A percentile compares a stretch with the other conserved stretches of the same genome.
These are phyloP conservation scores for Tricharina praecox DNA, from an alignment of 495 filamentous ascomycete genomes.

Conservation along the genomic window DNA sequence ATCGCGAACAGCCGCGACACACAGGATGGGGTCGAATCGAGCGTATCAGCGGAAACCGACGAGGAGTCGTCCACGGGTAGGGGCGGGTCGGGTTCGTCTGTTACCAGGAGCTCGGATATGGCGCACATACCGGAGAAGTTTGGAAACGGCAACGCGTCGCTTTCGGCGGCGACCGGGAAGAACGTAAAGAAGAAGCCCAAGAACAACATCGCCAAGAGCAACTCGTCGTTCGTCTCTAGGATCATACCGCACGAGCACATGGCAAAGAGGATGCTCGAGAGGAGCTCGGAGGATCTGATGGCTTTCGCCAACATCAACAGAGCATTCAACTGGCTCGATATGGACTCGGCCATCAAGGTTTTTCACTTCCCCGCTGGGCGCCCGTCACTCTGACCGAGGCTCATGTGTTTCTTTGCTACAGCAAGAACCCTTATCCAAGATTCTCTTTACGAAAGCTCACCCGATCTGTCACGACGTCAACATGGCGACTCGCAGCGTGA, in stretches of 20 bases:
- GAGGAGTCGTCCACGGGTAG: constrained; percentile 18
- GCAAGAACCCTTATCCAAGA: constrained; percentile 80
- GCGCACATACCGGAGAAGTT: constrained; percentile 33
- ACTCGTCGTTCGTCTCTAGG: constrained; percentile 87
- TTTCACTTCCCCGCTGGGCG: constrained; percentile 4
- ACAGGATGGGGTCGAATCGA: constrained; percentile 41
- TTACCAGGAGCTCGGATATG: constrained; percentile 14
- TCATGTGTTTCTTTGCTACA: constrained; percentile 25
- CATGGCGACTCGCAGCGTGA: constrained; percentile 53
- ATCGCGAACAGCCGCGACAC: constrained; percentile 35
- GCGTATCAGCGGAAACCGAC: constrained; percentile 41
- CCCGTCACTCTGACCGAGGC: constrained; percentile 21
- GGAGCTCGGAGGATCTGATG: constrained; percentile 59
- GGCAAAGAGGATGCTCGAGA: constrained; percentile 60
- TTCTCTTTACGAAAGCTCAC: constrained; percentile 89
- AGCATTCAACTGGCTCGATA: constrained; percentile 73
- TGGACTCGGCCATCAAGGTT: constrained; percentile 32
- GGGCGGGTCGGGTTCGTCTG: constrained; percentile 17
- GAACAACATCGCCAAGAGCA: constrained; percentile 94
- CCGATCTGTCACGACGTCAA: constrained; percentile 93
- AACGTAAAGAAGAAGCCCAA: constrained; percentile 86
- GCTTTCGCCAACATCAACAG: constrained; percentile 90
- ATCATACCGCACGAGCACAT: constrained; percentile 81
- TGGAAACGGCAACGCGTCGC: constrained; percentile 68
- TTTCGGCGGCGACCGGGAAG: constrained; percentile 43